These are phyloP conservation scores for Nemophila menziesii DNA, from an alignment of 257 asterid genomes.

Conservation along the genomic window DNA sequence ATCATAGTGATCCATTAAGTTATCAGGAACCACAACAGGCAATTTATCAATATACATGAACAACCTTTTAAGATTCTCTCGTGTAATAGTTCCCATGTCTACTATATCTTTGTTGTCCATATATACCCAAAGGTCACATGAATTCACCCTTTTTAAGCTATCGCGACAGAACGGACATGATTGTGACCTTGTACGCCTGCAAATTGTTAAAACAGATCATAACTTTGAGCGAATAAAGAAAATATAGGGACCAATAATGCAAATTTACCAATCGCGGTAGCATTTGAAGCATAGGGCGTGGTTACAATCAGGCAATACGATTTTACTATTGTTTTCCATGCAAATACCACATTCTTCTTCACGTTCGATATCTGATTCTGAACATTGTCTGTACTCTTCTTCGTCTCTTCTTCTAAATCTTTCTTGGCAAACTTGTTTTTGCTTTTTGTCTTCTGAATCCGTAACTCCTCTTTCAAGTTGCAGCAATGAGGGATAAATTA, in stretches of 20 bases:
- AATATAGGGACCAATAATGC: no score
- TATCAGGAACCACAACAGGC: conserved; percentile 72
- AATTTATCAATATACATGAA: conserved; percentile 78
- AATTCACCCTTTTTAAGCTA: conserved; percentile 76
- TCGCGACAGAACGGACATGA: conserved; percentile 98
- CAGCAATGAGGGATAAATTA: conserved; percentile 75
- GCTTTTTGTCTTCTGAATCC: conserved; percentile 77
- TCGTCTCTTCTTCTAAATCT: conserved; percentile 74
- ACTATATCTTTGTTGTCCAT: conserved; percentile 55
- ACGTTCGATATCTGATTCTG: conserved; percentile 69
- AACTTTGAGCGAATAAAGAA: neutral
- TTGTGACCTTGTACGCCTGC: conserved; percentile 87
- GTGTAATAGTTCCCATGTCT: conserved; percentile 56
- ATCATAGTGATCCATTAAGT: conserved; percentile 60
- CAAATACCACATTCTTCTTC: conserved; percentile 98
- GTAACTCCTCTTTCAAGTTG: conserved; percentile 83
- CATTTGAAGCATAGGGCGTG: conserved; percentile 89
- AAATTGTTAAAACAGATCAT: neutral
- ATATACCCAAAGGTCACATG: conserved; percentile 83
- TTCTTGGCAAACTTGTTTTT: conserved; percentile 63
- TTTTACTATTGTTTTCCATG: conserved; percentile 75
- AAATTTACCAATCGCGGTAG: conserved; percentile 90
- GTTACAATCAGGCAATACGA: conserved; percentile 79
- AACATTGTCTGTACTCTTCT: conserved; percentile 30
- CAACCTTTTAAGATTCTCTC: conserved; percentile 85